Percentiles rank a stretch among this genome's conserved stretches.
These are phyloP conservation scores for Hibiscus mutabilis DNA, from an alignment of 345 rosid species.

Conservation along the genomic window DNA sequence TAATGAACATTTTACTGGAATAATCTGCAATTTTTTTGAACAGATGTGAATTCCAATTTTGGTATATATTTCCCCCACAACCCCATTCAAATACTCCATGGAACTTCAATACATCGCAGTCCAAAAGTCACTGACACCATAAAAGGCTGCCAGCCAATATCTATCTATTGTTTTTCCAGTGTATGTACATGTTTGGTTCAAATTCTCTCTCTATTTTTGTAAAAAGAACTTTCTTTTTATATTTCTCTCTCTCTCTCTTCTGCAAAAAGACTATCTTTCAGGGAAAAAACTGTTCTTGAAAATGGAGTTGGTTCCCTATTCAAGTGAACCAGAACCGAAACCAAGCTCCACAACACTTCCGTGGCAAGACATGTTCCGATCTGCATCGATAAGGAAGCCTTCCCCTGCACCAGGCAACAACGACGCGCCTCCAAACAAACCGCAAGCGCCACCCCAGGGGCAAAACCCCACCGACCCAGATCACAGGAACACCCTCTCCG, in stretches of 20 bases:
- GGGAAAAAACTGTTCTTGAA: slow-evolving; percentile 12
- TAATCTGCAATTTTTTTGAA: too few relatives aligned
- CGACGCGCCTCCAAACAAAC: slow-evolving; percentile 20
- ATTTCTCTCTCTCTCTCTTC: not conserved
- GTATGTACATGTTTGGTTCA: slow-evolving; percentile 4
- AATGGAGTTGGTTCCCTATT: slow-evolving; percentile 80
- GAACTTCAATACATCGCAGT: not conserved
- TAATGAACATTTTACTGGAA: too few relatives aligned
- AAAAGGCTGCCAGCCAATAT: not conserved
- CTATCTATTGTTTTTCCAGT: not conserved
- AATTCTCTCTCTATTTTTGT: not conserved
- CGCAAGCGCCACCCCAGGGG: slow-evolving; percentile 18
- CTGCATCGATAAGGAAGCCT: slow-evolving; percentile 70
- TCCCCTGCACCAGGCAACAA: slow-evolving; percentile 28
- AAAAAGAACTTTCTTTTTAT: not conserved
- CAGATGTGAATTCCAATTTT: not conserved
- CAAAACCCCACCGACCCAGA: slow-evolving; percentile 23
- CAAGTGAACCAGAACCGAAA: slow-evolving; percentile 39
- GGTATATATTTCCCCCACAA: not conserved
- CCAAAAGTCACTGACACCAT: not conserved
- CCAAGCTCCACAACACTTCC: slow-evolving; percentile 41
- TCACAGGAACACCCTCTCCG: slow-evolving; percentile 28
- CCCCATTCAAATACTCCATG: not conserved
- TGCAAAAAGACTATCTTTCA: not conserved
- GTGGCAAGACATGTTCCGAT: slow-evolving; percentile 95